Evolutionary conservation across 345 rosid species (phyloP), one percentile per base, ranked within the genome.

Genomic region (Carallia pectinifolia): DNA sequence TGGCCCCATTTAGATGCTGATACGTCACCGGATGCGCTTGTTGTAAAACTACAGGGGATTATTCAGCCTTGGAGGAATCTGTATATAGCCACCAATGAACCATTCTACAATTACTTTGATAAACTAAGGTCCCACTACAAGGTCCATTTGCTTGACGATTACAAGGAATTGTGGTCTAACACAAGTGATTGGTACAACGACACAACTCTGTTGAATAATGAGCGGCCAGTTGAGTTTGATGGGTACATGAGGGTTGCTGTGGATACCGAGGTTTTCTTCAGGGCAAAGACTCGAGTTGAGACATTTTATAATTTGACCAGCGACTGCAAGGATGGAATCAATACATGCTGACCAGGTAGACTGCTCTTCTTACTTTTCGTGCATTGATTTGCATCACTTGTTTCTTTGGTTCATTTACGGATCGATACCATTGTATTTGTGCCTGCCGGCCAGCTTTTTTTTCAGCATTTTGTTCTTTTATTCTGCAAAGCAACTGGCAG

Each of bases 221-320:
- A 91, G 56, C 81, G 71, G 50, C 85, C 87, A 0, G 98, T 90
- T 18, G 90, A 90, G 69, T 95, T 95, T 69, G 98, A 95, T 72
- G 96, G 98, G 23, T 90, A 89, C 77, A 95, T 92, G 99, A 85
- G 98, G 80, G 99, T 87, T 58, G 97, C 94, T 23, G 97, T 92
- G 72, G 99, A 95, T 71, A 95, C 99, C 0, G 99, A 92, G 79
- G 93, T 92, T 50, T 81, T 90, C 73, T 83, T 81, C 70, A 78
- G 93, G 65, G 97, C 87, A 6, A 92, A 92, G 80, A 85, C 88
- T 0, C 82, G 86, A 0, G 91, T 95, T 1, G 99, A 95, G 71
- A 95, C 99, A 7, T 95, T 95, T 73, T 81, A 92, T 81, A 89
- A 95, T 70, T 79, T 90, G 74, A 95, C 97, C 1, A 84, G 68